Evolutionary conservation across 176 grass and related monocot species (phyloP).

Genomic region (sorghum (Sorghum bicolor)): Sorghum_bicolor_NCBIv3 NC_012875.2:44980001-44980500

Average conservation of each 20-base stretch:
- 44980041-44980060: conserved; percentile 97
- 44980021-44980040: conserved; percentile 41
- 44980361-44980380: conserved; percentile 17
- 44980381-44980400: conserved; percentile 8
- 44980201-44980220: background rate
- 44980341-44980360: conserved; percentile 7
- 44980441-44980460: background rate
- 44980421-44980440: background rate
- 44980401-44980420: background rate
- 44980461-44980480: background rate
- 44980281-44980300: conserved; percentile 98
- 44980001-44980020: conserved; percentile 15
- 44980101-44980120: conserved; percentile 96
- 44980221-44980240: conserved; percentile 19
- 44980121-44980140: conserved; percentile 86
- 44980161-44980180: conserved; percentile 95
- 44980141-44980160: conserved; percentile 94
- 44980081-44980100: conserved; percentile 94
- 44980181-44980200: conserved; percentile 4
- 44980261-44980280: conserved; percentile 93
- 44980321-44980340: conserved; percentile 78
- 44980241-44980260: conserved; percentile 15
- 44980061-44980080: conserved; percentile 96
- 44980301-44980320: conserved; percentile 98
- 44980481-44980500: background rate